Evolutionary conservation across 768 basidiomycete genomes (phyloP), one percentile per base, ranked within the genome.

Genomic region (Xerocomellus chrysenteron): DNA sequence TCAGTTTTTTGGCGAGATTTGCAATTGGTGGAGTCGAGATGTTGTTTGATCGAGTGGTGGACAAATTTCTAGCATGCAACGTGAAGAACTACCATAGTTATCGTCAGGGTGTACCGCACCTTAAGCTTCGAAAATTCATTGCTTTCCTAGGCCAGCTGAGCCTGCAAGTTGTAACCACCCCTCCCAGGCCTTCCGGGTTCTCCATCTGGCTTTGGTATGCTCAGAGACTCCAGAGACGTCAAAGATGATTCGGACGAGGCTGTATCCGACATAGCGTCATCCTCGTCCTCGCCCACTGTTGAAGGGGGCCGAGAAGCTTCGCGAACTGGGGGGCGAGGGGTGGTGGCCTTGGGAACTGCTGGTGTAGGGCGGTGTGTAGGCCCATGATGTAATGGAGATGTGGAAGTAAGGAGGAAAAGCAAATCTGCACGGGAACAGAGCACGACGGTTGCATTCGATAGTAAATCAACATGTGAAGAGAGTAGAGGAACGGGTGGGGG

Each of bases 121-220:
- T 46, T 60, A 0, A 60, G 10, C 19, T 2, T 42, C 12, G 3
- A 21, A 46, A 60, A 60, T 10, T 0, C 12, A 0, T 14, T 10
- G 16, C 12, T 37, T 17, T 39, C 35, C 58, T 52, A 62, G 5
- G 19, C 55, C 3, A 57, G 19, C 26, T 56, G 44, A 0, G 12
- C 37, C 19, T 56, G 52, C 24, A 62, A 43, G 13, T 54, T 54
- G 37, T 57, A 62, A 3, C 58, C 58, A 14, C 52, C 55, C 5
- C 37, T 36, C 5, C 61, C 53, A 4, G 46, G 61, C 1, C 55
- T 47, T 21, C 53, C 53, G 0, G 42, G 24, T 36, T 60, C 53
- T n/a, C 50, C 40, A 7, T 51, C 42, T 5, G 46, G 55, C 35
- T 57, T 62, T 5, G 52, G 46, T 37, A 62, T 60, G 13, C 47